A percentile compares a stretch with the other conserved stretches of the same genome.
Evolutionary conservation across 768 basidiomycete species (phyloP).

Genomic region (Daedaleopsis sinensis): DNA sequence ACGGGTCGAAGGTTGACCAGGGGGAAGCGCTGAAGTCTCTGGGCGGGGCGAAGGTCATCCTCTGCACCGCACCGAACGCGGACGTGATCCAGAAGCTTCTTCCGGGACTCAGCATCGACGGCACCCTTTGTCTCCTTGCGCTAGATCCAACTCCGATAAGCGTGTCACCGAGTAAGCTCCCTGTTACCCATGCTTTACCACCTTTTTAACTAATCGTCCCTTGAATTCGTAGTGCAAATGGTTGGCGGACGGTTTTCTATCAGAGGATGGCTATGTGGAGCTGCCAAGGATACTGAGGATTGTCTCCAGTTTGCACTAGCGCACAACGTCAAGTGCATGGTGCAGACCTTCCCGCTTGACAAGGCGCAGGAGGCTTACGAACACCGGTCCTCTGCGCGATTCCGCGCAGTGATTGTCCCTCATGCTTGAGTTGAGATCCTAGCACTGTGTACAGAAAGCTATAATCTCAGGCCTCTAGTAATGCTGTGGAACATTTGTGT

Average conservation of each 20-base stretch:
- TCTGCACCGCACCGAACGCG: slow-evolving; percentile 35
- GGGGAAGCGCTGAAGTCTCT: slow-evolving; percentile 36
- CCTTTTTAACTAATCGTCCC: background rate
- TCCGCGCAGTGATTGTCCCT: slow-evolving; percentile 28
- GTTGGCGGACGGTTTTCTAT: slow-evolving; percentile 28
- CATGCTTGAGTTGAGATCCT: too few species aligned
- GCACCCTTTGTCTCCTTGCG: slow-evolving; percentile 25
- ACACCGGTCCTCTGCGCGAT: slow-evolving; percentile 21
- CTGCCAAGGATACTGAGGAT: slow-evolving; percentile 25
- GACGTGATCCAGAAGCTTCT: slow-evolving; percentile 21
- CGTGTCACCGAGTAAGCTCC: slow-evolving; percentile 19
- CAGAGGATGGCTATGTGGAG: slow-evolving; percentile 27
- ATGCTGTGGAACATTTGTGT: too few species aligned
- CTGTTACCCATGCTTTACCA: too few species aligned
- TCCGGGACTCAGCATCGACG: slow-evolving; percentile 24
- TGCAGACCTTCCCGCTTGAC: slow-evolving; percentile 27
- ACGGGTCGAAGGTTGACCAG: slow-evolving; percentile 31
- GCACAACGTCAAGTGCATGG: slow-evolving; percentile 25
- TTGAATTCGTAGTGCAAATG: slow-evolving; percentile 18
- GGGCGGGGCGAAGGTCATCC: slow-evolving; percentile 43
- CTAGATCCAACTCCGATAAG: slow-evolving; percentile 18
- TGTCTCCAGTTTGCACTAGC: slow-evolving; percentile 20
- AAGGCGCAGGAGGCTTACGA: slow-evolving; percentile 30
- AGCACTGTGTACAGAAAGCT: too few species aligned
- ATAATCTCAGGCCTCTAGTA: too few species aligned